Evolutionary conservation across 2,329 filamentous ascomycete species (phyloP).

Genomic region (Epicoccum nigrum): DNA sequence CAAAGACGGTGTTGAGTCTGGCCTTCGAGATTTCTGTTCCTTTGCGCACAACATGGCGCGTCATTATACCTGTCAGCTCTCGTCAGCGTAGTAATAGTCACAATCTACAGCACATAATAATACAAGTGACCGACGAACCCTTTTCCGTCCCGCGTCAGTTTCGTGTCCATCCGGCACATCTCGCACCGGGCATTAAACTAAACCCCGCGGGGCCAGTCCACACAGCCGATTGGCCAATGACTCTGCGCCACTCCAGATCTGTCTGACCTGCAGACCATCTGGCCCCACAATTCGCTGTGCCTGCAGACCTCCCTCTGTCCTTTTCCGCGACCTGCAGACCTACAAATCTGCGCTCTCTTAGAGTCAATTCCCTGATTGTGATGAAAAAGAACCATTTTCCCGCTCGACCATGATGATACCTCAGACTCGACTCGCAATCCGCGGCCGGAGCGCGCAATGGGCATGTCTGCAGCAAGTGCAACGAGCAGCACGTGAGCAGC

Average conservation of each 20-base stretch:
- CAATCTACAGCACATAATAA: too few species aligned
- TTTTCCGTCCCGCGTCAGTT: background rate
- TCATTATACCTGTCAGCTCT: too few species aligned
- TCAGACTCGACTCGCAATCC: background rate
- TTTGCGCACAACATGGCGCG: too few species aligned
- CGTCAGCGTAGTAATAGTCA: too few species aligned
- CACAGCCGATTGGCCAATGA: constrained; percentile 1
- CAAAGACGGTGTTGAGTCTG: too few species aligned
- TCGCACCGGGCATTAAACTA: background rate
- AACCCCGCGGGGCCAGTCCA: background rate
- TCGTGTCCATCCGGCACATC: background rate
- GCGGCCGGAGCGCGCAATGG: constrained; percentile 7
- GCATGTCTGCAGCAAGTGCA: background rate
- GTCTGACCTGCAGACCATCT: constrained; percentile 10
- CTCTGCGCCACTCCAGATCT: constrained; percentile 1
- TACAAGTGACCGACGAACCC: too few species aligned
- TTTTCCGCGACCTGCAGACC: background rate
- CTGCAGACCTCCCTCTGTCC: constrained; percentile 4
- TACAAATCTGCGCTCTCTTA: too few species aligned
- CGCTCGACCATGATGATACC: background rate
- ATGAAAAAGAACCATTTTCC: too few species aligned
- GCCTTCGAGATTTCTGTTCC: too few species aligned
- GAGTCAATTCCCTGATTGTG: too few species aligned
- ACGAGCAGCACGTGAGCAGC: constrained; percentile 3
- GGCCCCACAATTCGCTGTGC: background rate